Evolutionary conservation across 192 early-diverging fungal genomes (phyloP).

Genomic region (Coemansia asiatica): DNA sequence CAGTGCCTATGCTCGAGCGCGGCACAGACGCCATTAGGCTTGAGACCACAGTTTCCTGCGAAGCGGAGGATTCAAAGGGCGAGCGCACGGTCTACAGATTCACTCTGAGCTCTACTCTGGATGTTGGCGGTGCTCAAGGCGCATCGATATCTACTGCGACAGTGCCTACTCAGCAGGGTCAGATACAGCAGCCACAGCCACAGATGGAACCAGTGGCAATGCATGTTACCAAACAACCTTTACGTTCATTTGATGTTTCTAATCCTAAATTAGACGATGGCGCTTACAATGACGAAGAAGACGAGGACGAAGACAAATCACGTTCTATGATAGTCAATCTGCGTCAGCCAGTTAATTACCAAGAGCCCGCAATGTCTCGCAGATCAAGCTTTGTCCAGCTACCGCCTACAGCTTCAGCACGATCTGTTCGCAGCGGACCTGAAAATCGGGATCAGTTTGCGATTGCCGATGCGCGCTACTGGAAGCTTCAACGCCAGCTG

Average conservation of each 20-base stretch:
- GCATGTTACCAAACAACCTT: not conserved
- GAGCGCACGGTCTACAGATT: conserved; percentile 54
- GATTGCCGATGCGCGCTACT: conserved; percentile 50
- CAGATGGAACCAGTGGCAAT: not conserved
- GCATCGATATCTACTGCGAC: not conserved
- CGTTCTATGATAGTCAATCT: conserved; percentile 13
- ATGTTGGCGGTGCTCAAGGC: conserved; percentile 35
- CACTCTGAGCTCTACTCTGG: conserved; percentile 52
- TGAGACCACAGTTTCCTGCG: conserved; percentile 53
- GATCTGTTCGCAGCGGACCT: conserved; percentile 12
- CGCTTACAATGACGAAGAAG: not conserved
- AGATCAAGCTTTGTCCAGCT: conserved; percentile 50
- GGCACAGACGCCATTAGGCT: conserved; percentile 52
- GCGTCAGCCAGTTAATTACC: conserved; percentile 46
- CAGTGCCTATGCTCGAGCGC: conserved; percentile 22
- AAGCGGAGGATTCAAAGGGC: conserved; percentile 49
- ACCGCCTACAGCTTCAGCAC: conserved; percentile 20
- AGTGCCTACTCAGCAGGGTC: not conserved
- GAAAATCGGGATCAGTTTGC: conserved; percentile 45
- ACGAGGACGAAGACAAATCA: conserved; percentile 10
- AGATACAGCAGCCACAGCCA: conserved; percentile 10
- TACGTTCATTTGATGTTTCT: not conserved
- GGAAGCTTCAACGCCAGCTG: conserved; percentile 54
- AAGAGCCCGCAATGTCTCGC: conserved; percentile 45
- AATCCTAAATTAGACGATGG: not conserved